Evolutionary conservation across 2,329 filamentous ascomycete genomes (phyloP), one percentile per base, ranked within the genome.

Genomic region (Claviceps sp.): DNA sequence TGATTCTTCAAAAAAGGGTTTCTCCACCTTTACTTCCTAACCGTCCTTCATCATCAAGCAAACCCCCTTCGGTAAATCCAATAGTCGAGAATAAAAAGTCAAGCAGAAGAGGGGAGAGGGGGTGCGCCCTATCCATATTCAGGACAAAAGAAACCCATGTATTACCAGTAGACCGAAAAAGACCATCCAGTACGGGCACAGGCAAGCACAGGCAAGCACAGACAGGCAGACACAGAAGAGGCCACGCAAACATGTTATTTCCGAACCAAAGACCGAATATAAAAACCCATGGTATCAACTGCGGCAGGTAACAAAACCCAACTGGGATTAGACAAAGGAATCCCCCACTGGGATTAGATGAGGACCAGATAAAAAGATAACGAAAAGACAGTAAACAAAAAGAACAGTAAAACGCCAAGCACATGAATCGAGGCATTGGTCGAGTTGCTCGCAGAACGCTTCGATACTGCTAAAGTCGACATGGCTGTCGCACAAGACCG

Each of bases 251-350:
- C 22, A 22, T 22, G 37, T 40, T 46, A 30, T 30, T 54, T 42
- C 48, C 52, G 34, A 54, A 37, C 48, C 45, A 24, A 11, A 52
- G 48, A 46, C 53, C 50, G 14, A 37, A 52, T 50, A 51, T 42
- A 48, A 49, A 14, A 49, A n/a, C 54, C 54, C 55, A 50, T 58
- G 56, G 56, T 58, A 58, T 58, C 56, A 55, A 55, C 55, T 47
- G 52, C 50, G 49, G 49, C 48, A 24, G 20, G 4, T 20, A 45
- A 44, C 46, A 50, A 51, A 50, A 18, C 8, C 22, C 13, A 30
- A 45, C 11, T 14, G 42, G 30, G 9, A 30, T 9, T 30, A 30
- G 30, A 30, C 30, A 30, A 30, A 30, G 9, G 9, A 30, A 30
- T 11, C 30, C 30, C 9, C 30, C 30, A 30, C 30, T 30, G 30